Percentiles rank a stretch among this genome's conserved stretches.
Conservation (phyloP, 2,329 filamentous ascomycete genomes). For the Botrytis deweyae region DNA sequence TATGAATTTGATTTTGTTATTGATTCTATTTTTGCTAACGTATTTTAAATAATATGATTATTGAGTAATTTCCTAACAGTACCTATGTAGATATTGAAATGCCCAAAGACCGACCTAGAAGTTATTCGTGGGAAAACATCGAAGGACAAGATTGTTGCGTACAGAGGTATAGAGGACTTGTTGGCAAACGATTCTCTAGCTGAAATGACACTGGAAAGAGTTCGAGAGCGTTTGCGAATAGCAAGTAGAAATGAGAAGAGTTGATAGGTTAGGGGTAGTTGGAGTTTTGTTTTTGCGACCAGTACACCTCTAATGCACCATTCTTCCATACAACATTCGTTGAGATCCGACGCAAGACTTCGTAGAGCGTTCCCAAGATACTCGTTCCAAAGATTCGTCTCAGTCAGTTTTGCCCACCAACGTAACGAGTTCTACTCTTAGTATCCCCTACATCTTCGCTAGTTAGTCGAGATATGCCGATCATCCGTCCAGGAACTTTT, state of each 20-base stretch:
- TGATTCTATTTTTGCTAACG: background rate
- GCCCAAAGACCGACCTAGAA: slow-evolving; percentile 63
- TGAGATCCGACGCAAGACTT: background rate
- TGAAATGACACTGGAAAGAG: slow-evolving; percentile 34
- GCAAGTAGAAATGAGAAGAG: slow-evolving; percentile 18
- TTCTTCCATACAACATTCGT: background rate
- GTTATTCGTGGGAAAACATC: slow-evolving; percentile 64
- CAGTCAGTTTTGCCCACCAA: background rate
- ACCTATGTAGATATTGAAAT: slow-evolving; percentile 50
- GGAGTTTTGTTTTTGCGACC: no score
- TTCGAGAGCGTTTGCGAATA: slow-evolving; percentile 32
- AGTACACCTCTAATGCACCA: background rate
- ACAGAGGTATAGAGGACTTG: slow-evolving; percentile 35
- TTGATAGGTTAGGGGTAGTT: slow-evolving; percentile 17
- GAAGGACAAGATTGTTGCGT: slow-evolving; percentile 59
- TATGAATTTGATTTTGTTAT: slow-evolving; percentile 36
- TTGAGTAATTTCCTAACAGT: background rate
- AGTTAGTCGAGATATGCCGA: background rate
- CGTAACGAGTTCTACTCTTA: background rate
- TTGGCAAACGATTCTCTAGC: slow-evolving; percentile 36
- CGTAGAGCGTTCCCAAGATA: background rate
- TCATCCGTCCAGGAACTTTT: no score
- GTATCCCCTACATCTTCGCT: background rate
- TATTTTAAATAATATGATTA: background rate
- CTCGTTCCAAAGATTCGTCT: background rate